Evolutionary conservation across 2,329 filamentous ascomycete genomes (phyloP).

Genomic region (Anthostomella pinea): DNA sequence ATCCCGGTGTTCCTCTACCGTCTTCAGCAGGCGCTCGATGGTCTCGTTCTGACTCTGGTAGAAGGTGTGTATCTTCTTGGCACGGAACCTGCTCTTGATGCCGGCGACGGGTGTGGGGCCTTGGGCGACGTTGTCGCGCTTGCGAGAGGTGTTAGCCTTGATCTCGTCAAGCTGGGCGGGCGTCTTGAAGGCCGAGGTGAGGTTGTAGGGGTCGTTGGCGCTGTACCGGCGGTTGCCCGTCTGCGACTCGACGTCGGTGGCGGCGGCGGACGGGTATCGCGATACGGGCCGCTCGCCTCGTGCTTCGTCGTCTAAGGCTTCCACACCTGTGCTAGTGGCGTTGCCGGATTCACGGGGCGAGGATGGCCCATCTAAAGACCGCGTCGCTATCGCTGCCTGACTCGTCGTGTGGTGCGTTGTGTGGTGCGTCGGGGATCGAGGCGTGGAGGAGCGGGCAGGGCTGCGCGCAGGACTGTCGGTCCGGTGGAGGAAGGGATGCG

Average conservation of each 20-base stretch:
- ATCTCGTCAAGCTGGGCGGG: conserved; percentile 73
- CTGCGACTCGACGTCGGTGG: conserved; percentile 46
- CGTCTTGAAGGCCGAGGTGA: conserved; percentile 75
- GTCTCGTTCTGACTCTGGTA: conserved; percentile 91
- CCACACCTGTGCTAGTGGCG: conserved; percentile 46
- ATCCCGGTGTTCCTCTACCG: conserved; percentile 84
- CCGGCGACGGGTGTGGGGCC: conserved; percentile 5
- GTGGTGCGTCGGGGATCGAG: conserved; percentile 22
- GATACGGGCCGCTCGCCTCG: conserved; percentile 39
- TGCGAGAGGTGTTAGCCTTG: conserved; percentile 75
- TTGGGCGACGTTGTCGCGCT: conserved; percentile 51
- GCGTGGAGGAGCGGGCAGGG: conserved; percentile 21
- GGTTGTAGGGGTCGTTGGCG: conserved; percentile 77
- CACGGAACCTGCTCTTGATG: conserved; percentile 26
- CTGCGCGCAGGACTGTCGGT: conserved; percentile 16
- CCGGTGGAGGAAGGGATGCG: conserved; percentile 40
- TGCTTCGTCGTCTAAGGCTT: conserved; percentile 32
- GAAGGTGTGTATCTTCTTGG: conserved; percentile 69
- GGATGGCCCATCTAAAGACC: no score
- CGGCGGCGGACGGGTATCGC: conserved; percentile 37
- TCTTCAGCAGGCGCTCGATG: conserved; percentile 87
- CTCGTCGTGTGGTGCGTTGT: conserved; percentile 16
- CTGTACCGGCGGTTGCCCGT: conserved; percentile 35
- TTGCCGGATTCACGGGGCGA: conserved; percentile 22
- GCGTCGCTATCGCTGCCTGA: no score